These are phyloP conservation scores for Bacidia rubella DNA, from an alignment of 495 filamentous ascomycete genomes.

Conservation along the genomic window DNA sequence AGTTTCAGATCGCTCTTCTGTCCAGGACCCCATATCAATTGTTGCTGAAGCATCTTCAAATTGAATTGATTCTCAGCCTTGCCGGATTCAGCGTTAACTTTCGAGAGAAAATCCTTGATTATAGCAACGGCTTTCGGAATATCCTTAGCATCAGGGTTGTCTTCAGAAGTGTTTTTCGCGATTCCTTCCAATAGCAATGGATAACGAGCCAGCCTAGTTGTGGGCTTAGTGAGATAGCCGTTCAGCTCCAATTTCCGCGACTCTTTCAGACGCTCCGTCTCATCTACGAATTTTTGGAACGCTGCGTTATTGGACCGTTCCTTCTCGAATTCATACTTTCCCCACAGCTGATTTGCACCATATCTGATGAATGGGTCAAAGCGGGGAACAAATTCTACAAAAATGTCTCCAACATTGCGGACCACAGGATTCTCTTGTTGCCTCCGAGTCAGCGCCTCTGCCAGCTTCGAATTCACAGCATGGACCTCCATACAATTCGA, in stretches of 20 bases:
- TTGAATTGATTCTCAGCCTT: conserved; percentile 98
- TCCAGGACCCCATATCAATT: conserved; percentile 73
- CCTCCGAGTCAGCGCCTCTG: conserved; percentile 71
- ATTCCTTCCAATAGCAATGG: conserved; percentile 89
- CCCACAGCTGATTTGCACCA: conserved; percentile 89
- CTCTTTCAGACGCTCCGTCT: conserved; percentile 91
- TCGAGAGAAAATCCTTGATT: conserved; percentile 74
- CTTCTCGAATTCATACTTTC: conserved; percentile 95
- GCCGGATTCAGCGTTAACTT: conserved; percentile 88
- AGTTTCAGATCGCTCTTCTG: conserved; percentile 91
- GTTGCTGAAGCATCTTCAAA: conserved; percentile 74
- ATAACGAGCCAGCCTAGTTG: conserved; percentile 88
- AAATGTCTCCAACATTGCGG: conserved; percentile 82
- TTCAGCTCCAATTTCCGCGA: conserved; percentile 95
- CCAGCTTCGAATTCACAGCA: conserved; percentile 74
- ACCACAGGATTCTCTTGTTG: conserved; percentile 87
- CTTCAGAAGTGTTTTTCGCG: conserved; percentile 72
- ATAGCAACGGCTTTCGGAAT: conserved; percentile 73
- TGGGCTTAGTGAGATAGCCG: conserved; percentile 96
- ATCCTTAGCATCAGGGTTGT: conserved; percentile 78
- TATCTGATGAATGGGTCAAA: conserved; percentile 97
- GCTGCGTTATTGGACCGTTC: conserved; percentile 75
- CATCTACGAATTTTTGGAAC: conserved; percentile 89
- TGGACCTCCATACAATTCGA: conserved; percentile 92
- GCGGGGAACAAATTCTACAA: conserved; percentile 76